These are phyloP conservation scores for Taiozyma sp. DNA, from an alignment of 1,139 yeast species.

Conservation along the genomic window DNA sequence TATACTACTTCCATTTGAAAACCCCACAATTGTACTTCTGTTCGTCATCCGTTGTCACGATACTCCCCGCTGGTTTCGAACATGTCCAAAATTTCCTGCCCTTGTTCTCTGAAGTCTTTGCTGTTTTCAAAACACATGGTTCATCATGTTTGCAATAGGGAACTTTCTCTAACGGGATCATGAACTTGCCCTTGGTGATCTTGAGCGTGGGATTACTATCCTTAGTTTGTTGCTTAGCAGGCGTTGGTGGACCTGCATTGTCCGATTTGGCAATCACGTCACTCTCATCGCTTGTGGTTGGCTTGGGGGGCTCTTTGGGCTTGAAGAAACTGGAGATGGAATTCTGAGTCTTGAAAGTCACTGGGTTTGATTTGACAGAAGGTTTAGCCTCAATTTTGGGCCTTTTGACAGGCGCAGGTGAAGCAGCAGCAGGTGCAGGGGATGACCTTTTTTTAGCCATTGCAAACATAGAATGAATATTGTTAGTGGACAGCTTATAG, in stretches of 20 bases:
- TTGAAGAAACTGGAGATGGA: constrained; percentile 27
- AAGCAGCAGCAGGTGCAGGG: neutral
- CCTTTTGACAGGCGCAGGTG: neutral
- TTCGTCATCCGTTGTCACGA: constrained; percentile 14
- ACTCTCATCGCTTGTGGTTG: neutral
- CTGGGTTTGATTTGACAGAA: neutral
- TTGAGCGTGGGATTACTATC: constrained; percentile 1
- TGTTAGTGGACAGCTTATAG: constrained; percentile 46
- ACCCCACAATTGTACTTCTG: constrained; percentile 30
- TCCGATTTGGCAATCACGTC: too few species aligned
- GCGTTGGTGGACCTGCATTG: too few species aligned
- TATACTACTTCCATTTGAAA: constrained; percentile 30
- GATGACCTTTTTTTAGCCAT: constrained; percentile 15
- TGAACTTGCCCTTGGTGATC: constrained; percentile 15
- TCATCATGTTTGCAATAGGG: constrained; percentile 50
- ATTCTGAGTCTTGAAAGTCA: constrained; percentile 15
- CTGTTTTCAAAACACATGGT: constrained; percentile 43
- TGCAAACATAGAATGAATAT: constrained; percentile 47
- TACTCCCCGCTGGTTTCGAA: constrained; percentile 29
- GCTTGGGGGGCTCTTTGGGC: neutral
- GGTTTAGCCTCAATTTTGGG: neutral
- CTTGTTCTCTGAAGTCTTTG: constrained; percentile 38
- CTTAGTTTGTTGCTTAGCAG: neutral
- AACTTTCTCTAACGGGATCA: constrained; percentile 22
- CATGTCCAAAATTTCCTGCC: constrained; percentile 64